phyloP scores from a whole-genome alignment of 805 yeast species.

The Ogataea henricii region DNA sequence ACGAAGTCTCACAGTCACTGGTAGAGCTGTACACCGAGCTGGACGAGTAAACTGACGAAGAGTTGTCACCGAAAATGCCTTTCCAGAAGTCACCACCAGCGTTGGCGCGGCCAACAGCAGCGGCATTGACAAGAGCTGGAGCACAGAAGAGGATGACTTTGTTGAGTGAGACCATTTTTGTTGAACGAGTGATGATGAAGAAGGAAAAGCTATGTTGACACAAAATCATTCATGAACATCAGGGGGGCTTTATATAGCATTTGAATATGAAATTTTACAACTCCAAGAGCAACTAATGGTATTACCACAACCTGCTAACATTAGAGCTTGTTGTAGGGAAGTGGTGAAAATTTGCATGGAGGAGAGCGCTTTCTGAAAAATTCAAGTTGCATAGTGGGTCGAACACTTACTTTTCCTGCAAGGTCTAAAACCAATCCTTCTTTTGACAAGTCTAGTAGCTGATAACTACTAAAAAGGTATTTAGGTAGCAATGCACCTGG shows the following conservation, averaged over 20 bases:
- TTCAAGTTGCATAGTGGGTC: not conserved
- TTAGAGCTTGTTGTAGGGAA: not conserved
- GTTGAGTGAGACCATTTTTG: slow-evolving; percentile 20
- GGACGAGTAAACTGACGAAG: slow-evolving; percentile 8
- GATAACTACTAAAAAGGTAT: not conserved
- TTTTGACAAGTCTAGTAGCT: slow-evolving; percentile 1
- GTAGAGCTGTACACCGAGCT: not conserved
- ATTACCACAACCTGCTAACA: not conserved
- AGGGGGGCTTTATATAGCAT: not conserved
- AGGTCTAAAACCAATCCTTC: not conserved
- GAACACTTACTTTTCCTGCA: not conserved
- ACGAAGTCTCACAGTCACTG: not conserved
- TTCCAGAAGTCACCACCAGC: slow-evolving; percentile 16
- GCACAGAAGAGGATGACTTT: slow-evolving; percentile 11
- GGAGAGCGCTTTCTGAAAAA: not conserved
- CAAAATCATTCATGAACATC: not conserved
- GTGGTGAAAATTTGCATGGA: not conserved
- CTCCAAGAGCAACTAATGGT: not conserved
- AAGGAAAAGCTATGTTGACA: no score
- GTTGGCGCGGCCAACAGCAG: slow-evolving; percentile 15
- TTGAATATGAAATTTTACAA: not conserved
- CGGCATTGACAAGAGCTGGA: slow-evolving; percentile 17
- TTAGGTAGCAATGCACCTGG: not conserved
- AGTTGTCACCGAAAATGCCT: slow-evolving; percentile 12
- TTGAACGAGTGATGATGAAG: not conserved